Conservation (phyloP, 2,329 filamentous ascomycete genomes). For the Ramularia endophylla region DNA sequence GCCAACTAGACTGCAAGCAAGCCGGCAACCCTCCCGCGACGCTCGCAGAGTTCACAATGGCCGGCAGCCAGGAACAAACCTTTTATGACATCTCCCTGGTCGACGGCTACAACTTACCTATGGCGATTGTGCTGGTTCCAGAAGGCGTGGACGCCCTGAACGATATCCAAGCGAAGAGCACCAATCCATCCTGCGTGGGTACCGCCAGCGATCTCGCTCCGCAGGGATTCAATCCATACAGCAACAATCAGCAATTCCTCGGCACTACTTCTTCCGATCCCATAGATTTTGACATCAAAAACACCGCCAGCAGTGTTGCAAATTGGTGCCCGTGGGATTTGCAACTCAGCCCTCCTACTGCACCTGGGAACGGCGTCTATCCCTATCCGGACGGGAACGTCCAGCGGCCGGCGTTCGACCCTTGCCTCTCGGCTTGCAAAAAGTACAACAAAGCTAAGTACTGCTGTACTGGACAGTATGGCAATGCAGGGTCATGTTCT, state of each 20-base stretch:
- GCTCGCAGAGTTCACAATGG: conserved; percentile 73
- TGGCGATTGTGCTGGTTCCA: conserved; percentile 50
- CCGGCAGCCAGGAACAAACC: conserved; percentile 60
- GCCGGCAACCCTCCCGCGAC: conserved; percentile 64
- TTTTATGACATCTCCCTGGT: conserved; percentile 84
- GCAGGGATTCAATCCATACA: conserved; percentile 43
- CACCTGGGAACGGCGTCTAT: conserved; percentile 69
- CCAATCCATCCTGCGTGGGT: conserved; percentile 70
- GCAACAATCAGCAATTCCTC: conserved; percentile 47
- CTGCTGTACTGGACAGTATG: conserved; percentile 68
- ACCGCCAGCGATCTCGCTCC: conserved; percentile 55
- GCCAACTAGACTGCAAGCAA: conserved; percentile 58
- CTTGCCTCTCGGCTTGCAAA: conserved; percentile 71
- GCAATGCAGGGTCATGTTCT: conserved; percentile 57
- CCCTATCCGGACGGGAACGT: conserved; percentile 74
- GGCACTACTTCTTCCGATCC: conserved; percentile 62
- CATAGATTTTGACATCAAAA: conserved; percentile 58
- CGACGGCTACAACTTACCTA: conserved; percentile 74
- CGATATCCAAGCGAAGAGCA: conserved; percentile 66
- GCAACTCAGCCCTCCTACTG: conserved; percentile 60
- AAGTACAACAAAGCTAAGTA: conserved; percentile 61
- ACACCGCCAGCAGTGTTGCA: conserved; percentile 52
- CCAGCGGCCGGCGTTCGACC: conserved; percentile 64
- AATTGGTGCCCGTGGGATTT: conserved; percentile 78
- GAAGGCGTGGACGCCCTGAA: conserved; percentile 55